These are phyloP conservation scores for Agaricus blazei DNA, from an alignment of 768 basidiomycete species.

Conservation along the genomic window DNA sequence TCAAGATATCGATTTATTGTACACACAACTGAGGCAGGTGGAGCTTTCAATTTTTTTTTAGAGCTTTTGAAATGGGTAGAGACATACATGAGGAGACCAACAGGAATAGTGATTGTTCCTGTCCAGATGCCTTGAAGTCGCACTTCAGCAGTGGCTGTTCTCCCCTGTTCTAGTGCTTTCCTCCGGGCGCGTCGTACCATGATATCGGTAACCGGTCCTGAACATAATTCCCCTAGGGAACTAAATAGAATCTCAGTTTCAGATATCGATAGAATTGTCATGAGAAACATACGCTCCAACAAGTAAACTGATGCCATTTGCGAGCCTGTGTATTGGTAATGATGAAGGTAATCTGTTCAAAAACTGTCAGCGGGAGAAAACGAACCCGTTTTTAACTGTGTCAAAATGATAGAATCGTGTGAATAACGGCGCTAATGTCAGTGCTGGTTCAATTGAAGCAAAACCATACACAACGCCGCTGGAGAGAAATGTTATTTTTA, in stretches of 20 bases:
- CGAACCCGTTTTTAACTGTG: conserved; percentile 31
- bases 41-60: no score
- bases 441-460: conserved; percentile 34
- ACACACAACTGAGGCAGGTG: no score
- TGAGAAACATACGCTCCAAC: conserved; percentile 26
- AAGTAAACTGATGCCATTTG: conserved; percentile 30
- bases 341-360: background rate
- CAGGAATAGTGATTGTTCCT: conserved; percentile 29
- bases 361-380: background rate
- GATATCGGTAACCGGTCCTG: conserved; percentile 29
- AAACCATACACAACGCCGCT: conserved; percentile 33
- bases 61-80: no score
- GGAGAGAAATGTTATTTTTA: background rate
- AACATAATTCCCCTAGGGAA: conserved; percentile 29
- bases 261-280: background rate
- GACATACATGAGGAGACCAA: conserved; percentile 28
- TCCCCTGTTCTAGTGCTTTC: conserved; percentile 19
- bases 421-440: conserved; percentile 33
- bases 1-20: background rate
- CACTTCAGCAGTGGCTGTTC: conserved; percentile 24
- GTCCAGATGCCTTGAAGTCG: conserved; percentile 36
- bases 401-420: conserved; percentile 33
- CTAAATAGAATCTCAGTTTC: conserved; percentile 10
- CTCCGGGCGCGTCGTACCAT: conserved; percentile 31
- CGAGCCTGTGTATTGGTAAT: conserved; percentile 18